Base-by-base conservation (phyloP, 2,329 filamentous ascomycete species). In the Xylariaceae sp. region DNA sequence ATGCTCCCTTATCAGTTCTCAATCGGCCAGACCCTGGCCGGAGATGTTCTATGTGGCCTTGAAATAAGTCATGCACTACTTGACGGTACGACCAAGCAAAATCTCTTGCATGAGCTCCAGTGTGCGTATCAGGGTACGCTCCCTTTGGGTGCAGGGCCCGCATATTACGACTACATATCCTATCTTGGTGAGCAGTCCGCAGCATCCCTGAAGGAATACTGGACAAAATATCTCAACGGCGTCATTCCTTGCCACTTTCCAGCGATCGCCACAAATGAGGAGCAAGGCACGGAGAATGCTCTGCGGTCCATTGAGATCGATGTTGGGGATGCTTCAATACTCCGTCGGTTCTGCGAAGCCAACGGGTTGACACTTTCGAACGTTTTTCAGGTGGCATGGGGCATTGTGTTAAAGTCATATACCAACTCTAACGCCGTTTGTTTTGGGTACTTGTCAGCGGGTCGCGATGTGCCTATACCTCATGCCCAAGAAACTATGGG, bases 361-460 rank as follows among this genome's bases (percentile, higher is more conserved):
- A 21, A 48, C n/a, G 29, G 41, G 1, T 2, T 57, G 6, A 48
- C 54, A 2, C 17, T 53, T 3, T 34, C 48, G 3, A 41, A 43
- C 12, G 6, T 57, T 4, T 47, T 33, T n/a, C 47, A 57, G 12
- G 34, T 48, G 11, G 55, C 49, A 0, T 58, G 55, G 55, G 41
- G 11, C 2, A 26, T 58, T 23, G 43, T 58, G n/a, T 17, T 58
- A 8, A 40, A 44, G 24, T 43, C 19, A 2, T 58, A 49, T 11
- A n/a, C 36, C 21, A 44, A 48, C 29, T 31, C 48, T 2, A 23
- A 58, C 12, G 9, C 12, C 4, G 31, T 58, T 8, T 58, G 49
- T 26, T 58, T 58, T 16, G 55, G 55, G n/a, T 58, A 48, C 26
- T 14, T 58, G 2, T 44, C 55, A 2, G 23, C 9, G 5, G 48